Conservation (phyloP, 2,329 filamentous ascomycete genomes). For the Cytospora mali region DNA sequence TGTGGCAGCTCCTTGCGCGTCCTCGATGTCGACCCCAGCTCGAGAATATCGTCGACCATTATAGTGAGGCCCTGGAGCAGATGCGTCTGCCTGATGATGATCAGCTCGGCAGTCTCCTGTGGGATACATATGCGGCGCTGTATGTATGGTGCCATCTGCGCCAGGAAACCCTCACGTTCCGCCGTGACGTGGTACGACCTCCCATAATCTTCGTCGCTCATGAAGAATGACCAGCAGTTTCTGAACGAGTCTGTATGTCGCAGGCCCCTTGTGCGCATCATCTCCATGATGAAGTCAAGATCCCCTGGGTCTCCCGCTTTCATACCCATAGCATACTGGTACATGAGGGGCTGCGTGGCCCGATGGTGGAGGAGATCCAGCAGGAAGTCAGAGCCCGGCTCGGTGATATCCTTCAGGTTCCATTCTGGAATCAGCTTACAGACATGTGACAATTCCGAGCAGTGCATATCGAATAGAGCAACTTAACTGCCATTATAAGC, state of each 20-base stretch:
- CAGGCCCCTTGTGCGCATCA: conserved; percentile 39
- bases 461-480: no score
- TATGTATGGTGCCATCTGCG: conserved; percentile 32
- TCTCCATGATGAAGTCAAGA: conserved; percentile 1
- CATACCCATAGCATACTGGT: conserved; percentile 27
- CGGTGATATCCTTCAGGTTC: conserved; percentile 46
- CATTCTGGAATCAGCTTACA: conserved; percentile 47
- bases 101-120: conserved; percentile 37
- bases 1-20: conserved; percentile 33
- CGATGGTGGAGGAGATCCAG: conserved; percentile 28
- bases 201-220: conserved; percentile 45
- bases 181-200: conserved; percentile 35
- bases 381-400: conserved; percentile 38
- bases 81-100: conserved; percentile 44
- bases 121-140: conserved; percentile 35
- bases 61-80: conserved; percentile 44
- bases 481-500: no score
- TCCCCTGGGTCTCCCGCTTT: neutral
- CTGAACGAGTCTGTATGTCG: conserved; percentile 34
- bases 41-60: conserved; percentile 47
- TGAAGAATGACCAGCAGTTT: conserved; percentile 43
- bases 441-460: no score
- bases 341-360: conserved; percentile 25
- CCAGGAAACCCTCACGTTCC: conserved; percentile 31
- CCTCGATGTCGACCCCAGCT: conserved; percentile 39